These are phyloP conservation scores for Starmera caribaea DNA, from an alignment of 805 yeast species.

Conservation along the genomic window DNA sequence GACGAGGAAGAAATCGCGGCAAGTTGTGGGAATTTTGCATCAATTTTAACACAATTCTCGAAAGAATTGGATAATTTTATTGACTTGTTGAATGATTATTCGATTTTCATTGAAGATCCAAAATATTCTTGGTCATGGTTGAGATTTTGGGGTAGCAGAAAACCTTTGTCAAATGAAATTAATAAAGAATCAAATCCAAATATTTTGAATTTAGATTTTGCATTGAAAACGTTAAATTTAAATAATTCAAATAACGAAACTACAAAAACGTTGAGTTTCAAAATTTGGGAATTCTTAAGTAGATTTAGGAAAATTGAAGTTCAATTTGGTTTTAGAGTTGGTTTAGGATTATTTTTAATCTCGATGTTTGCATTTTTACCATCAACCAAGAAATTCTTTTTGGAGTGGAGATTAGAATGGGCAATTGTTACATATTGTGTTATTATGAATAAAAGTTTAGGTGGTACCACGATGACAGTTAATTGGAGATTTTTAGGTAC, in stretches of 20 bases:
- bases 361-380: constrained; percentile 62
- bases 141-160: constrained; percentile 34
- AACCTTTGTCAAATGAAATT: not conserved
- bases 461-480: constrained; percentile 75
- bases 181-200: constrained; percentile 5
- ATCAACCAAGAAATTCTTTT: constrained; percentile 41
- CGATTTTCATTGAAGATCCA: constrained; percentile 4
- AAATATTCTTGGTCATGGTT: constrained; percentile 41
- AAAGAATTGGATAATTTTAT: constrained; percentile 44
- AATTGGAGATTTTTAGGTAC: constrained; percentile 72
- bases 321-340: constrained; percentile 73
- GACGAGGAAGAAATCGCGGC: constrained; percentile 80
- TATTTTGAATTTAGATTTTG: constrained; percentile 3
- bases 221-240: constrained; percentile 7
- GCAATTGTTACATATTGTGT: constrained; percentile 71
- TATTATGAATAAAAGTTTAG: constrained; percentile 77
- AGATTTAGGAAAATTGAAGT: constrained; percentile 55
- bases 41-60: constrained; percentile 53
- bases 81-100: constrained; percentile 31
- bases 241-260: constrained; percentile 17
- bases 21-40: constrained; percentile 71
- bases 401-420: constrained; percentile 77
- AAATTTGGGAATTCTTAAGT: constrained; percentile 41
- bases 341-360: constrained; percentile 60
- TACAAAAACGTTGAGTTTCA: constrained; percentile 16